These are phyloP conservation scores for Phaffomyces antillensis DNA, from an alignment of 805 yeast genomes.

Conservation along the genomic window DNA sequence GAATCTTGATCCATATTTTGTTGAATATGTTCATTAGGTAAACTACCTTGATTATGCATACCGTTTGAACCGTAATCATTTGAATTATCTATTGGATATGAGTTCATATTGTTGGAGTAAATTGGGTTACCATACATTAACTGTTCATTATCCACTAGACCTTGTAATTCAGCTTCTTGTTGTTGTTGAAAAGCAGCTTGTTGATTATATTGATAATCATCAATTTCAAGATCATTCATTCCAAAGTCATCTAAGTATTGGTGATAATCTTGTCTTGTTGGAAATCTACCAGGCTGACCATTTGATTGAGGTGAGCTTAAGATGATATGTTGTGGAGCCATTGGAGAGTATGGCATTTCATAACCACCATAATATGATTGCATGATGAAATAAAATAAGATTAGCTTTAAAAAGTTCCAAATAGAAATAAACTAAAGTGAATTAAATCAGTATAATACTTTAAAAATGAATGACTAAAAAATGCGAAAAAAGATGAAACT, in stretches of 20 bases:
- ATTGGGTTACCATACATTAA: neutral
- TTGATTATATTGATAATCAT: conserved; percentile 3
- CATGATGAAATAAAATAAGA: conserved; percentile 8
- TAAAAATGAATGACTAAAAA: neutral
- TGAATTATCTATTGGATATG: neutral
- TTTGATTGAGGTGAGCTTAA: conserved; percentile 17
- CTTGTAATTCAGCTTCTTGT: conserved; percentile 1
- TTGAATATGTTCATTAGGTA: neutral
- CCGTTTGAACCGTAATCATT: neutral
- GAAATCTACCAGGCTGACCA: conserved; percentile 7
- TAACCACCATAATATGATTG: conserved; percentile 21
- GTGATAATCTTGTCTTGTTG: conserved; percentile 10
- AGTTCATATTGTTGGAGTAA: neutral
- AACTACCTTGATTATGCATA: neutral
- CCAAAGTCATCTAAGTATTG: conserved; percentile 11
- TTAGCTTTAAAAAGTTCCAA: neutral
- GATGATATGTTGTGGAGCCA: conserved; percentile 21
- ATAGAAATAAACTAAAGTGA: neutral
- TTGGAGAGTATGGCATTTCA: conserved; percentile 18
- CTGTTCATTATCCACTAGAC: conserved; percentile 1
- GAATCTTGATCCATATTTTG: conserved; percentile 1
- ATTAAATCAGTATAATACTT: neutral
- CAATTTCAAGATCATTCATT: conserved; percentile 1
- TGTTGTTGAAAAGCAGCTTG: conserved; percentile 3
- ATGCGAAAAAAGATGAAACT: neutral